A percentile compares a stretch with the other conserved stretches of the same genome.
Conservation (phyloP, 2,329 filamentous ascomycete genomes). For the Pseudophaeomoniella oleicola region DNA sequence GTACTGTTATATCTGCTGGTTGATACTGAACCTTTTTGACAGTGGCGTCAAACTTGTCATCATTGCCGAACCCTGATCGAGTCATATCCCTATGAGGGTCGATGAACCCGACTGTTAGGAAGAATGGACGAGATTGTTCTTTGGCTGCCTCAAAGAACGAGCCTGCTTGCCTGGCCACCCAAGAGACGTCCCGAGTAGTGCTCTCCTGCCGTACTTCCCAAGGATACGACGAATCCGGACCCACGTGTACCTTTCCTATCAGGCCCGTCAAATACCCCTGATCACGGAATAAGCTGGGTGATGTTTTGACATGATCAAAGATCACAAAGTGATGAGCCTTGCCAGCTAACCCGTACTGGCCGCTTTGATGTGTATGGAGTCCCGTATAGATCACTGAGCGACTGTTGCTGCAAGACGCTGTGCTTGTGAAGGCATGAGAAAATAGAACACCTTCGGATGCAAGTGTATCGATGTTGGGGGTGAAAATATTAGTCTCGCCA, state of each 20-base stretch:
- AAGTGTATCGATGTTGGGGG: conserved; percentile 27
- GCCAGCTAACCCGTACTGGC: conserved; percentile 29
- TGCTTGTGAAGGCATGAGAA: conserved; percentile 28
- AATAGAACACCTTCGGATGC: conserved; percentile 23
- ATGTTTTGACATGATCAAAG: conserved; percentile 28
- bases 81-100: conserved; percentile 32
- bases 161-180: conserved; percentile 22
- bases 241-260: conserved; percentile 35
- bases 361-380: conserved; percentile 31
- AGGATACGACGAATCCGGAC: conserved; percentile 23
- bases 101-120: conserved; percentile 30
- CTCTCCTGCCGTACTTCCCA: conserved; percentile 29
- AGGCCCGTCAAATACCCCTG: conserved; percentile 32
- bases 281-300: conserved; percentile 22
- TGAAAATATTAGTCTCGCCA: conserved; percentile 15
- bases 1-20: conserved; percentile 23
- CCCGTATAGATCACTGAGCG: conserved; percentile 35
- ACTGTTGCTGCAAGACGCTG: conserved; percentile 34
- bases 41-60: conserved; percentile 15
- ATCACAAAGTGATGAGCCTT: conserved; percentile 28
- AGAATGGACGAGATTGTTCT: conserved; percentile 21
- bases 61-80: conserved; percentile 31
- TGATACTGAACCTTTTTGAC: conserved; percentile 13
- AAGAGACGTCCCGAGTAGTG: conserved; percentile 27
- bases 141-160: conserved; percentile 23